Evolutionary conservation across 495 filamentous ascomycete species (phyloP).

Genomic region (Aspergillus ellipticus): DNA sequence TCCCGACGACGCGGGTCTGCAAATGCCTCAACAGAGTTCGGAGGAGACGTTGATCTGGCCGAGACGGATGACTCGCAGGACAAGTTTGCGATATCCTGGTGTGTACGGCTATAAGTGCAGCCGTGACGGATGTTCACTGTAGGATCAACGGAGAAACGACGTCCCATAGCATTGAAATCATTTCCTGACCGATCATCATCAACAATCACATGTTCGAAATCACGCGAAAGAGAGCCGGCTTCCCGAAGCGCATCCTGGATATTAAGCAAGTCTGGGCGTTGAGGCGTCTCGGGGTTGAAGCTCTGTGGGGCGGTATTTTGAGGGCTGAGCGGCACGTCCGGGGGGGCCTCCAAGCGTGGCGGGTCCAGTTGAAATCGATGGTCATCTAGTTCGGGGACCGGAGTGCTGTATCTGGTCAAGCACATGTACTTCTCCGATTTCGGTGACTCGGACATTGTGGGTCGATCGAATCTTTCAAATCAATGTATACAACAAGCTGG

Average conservation of each 20-base stretch:
- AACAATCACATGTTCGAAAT: conserved; percentile 78
- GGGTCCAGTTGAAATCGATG: conserved; percentile 74
- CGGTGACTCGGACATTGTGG: conserved; percentile 61
- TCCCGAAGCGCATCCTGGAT: conserved; percentile 46
- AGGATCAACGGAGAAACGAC: conserved; percentile 39
- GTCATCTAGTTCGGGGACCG: conserved; percentile 87
- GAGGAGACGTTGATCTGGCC: conserved; percentile 74
- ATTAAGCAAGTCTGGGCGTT: conserved; percentile 46
- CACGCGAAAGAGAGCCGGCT: conserved; percentile 52
- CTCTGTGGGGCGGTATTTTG: conserved; percentile 36
- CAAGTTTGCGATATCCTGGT: conserved; percentile 40
- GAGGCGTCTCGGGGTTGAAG: conserved; percentile 25
- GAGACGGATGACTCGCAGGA: conserved; percentile 55
- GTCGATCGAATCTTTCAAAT: background rate
- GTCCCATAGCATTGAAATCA: conserved; percentile 39
- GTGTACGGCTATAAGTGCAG: conserved; percentile 38
- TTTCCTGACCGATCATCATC: conserved; percentile 65
- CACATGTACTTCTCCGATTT: conserved; percentile 54
- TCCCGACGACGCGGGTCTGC: conserved; percentile 71
- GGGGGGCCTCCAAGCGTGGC: conserved; percentile 56
- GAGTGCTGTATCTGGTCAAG: conserved; percentile 65
- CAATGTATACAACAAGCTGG: background rate
- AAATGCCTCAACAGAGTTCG: conserved; percentile 97
- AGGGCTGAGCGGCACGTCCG: conserved; percentile 30
- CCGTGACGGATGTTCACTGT: conserved; percentile 33